Percentiles rank a stretch among this genome's conserved stretches.
Conservation (phyloP, 2,329 filamentous ascomycete species). For the Samsoniella hepiali region DNA sequence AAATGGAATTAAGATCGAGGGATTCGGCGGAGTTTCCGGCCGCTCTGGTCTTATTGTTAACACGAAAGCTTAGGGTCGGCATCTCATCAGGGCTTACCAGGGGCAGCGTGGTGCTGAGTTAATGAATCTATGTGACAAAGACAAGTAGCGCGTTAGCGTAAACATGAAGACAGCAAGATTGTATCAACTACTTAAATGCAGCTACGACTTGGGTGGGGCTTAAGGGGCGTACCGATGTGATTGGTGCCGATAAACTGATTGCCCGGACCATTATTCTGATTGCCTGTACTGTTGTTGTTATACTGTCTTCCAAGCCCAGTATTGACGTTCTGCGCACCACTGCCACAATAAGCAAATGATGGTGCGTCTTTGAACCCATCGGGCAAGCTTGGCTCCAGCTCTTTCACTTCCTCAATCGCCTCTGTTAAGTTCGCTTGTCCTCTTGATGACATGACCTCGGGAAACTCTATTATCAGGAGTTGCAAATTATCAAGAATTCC, state of each 20-base stretch:
- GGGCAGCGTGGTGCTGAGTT: neutral
- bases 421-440: conserved; percentile 10
- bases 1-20: conserved; percentile 26
- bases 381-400: neutral
- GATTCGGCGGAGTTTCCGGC: conserved; percentile 24
- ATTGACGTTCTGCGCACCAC: conserved; percentile 3
- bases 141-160: too few species aligned
- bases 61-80: neutral
- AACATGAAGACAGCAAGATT: too few species aligned
- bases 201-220: neutral
- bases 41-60: neutral
- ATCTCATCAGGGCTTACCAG: neutral
- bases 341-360: neutral
- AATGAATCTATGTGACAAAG: too few species aligned
- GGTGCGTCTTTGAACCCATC: neutral
- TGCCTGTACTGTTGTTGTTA: neutral
- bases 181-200: neutral
- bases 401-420: neutral
- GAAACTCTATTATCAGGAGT: conserved; percentile 22
- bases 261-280: neutral
- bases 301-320: conserved; percentile 1
- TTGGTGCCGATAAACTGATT: conserved; percentile 5
- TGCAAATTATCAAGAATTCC: conserved; percentile 28
- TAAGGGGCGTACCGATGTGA: neutral
- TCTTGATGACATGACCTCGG: conserved; percentile 13